phyloP scores from a whole-genome alignment of 2,329 filamentous ascomycete species.

The Stachybotrys elegans region DNA sequence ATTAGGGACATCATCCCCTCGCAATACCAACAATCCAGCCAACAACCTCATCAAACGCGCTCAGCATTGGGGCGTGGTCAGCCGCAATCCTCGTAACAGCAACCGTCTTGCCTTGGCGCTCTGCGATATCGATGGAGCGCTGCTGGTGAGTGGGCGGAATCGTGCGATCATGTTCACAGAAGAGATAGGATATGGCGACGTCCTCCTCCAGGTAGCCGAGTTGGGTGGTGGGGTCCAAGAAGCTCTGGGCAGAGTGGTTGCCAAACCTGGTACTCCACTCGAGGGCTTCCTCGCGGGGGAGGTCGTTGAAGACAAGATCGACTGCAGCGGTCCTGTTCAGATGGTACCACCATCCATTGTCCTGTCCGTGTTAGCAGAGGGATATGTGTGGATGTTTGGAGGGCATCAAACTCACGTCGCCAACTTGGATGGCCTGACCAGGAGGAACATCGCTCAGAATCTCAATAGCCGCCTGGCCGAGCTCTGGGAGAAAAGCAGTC shows the following conservation, averaged over 20 bases:
- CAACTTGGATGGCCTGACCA: too few relatives aligned
- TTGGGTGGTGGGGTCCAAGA: not conserved
- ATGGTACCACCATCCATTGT: not conserved
- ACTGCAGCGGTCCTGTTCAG: not conserved
- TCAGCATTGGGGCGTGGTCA: not conserved
- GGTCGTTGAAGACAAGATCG: not conserved
- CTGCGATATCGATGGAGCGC: not conserved
- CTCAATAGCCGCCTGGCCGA: constrained; percentile 10
- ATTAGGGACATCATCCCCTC: too few relatives aligned
- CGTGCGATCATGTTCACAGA: not conserved
- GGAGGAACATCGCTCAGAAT: not conserved
- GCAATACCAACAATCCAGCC: not conserved
- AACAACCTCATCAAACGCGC: not conserved
- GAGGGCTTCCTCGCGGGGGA: not conserved
- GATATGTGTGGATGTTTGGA: too few relatives aligned
- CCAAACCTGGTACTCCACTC: not conserved
- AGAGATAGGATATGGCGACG: not conserved
- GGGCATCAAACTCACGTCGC: too few relatives aligned
- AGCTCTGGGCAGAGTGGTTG: not conserved
- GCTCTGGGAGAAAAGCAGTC: constrained; percentile 14
- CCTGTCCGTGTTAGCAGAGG: too few relatives aligned
- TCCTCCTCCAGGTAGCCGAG: not conserved
- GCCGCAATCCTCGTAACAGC: not conserved
- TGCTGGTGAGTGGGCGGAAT: not conserved
- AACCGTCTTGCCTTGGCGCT: not conserved